A percentile compares a stretch with the other conserved stretches of the same genome.
phyloP scores from a whole-genome alignment of 129 eudicot genomes.

The Flaveria bidentis region DNA sequence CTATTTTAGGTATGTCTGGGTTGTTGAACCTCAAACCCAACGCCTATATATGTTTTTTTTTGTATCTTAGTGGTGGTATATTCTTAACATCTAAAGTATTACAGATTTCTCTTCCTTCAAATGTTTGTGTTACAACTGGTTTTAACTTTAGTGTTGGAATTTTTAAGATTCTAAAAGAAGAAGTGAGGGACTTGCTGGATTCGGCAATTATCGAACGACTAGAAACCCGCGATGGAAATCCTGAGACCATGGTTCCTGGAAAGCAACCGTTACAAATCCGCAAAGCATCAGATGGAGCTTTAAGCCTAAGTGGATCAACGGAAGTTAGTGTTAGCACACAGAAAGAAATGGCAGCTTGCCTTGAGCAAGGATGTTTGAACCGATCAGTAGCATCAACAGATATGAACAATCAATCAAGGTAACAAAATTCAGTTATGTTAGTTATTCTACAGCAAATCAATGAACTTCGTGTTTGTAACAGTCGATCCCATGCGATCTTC shows the following conservation, averaged over 20 bases:
- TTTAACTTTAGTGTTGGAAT: conserved; percentile 28
- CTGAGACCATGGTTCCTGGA: conserved; percentile 58
- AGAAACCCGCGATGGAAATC: conserved; percentile 59
- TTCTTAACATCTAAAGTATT: no score
- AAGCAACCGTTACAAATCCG: conserved; percentile 86
- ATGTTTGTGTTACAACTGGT: neutral
- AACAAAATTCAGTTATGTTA: neutral
- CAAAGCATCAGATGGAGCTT: conserved; percentile 79
- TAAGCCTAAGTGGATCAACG: conserved; percentile 79
- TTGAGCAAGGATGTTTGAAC: conserved; percentile 87
- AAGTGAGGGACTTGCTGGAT: conserved; percentile 94
- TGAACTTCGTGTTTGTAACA: conserved; percentile 33
- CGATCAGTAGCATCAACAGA: conserved; percentile 95
- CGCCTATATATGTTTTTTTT: no score
- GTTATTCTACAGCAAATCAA: conserved; percentile 6
- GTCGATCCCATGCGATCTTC: conserved; percentile 99
- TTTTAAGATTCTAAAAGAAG: conserved; percentile 87
- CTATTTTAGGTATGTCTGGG: no score
- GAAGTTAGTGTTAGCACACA: conserved; percentile 73
- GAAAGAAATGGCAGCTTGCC: conserved; percentile 93
- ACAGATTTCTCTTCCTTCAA: no score
- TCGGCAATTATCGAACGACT: conserved; percentile 47
- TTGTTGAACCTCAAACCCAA: no score
- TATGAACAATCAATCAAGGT: conserved; percentile 98
- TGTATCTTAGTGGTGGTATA: no score